Conservation (phyloP, 2,329 filamentous ascomycete species). For the Aspergillus fructus region DNA sequence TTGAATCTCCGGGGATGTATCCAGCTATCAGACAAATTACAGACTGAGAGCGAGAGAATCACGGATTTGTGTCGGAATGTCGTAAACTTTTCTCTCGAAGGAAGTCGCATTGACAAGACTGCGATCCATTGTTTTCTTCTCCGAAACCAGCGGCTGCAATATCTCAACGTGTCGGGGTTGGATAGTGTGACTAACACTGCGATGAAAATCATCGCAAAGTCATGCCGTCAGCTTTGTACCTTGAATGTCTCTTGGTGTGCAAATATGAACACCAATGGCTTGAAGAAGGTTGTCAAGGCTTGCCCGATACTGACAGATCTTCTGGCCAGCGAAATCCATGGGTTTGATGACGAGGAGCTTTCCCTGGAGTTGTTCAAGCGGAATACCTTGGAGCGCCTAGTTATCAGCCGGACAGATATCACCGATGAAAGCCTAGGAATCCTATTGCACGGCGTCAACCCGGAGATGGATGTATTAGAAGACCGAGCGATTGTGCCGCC, state of each 20-base stretch:
- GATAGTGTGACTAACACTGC: constrained; percentile 73
- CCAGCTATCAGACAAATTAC: constrained; percentile 80
- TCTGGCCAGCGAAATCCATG: constrained; percentile 75
- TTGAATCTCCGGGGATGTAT: constrained; percentile 89
- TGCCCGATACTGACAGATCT: constrained; percentile 77
- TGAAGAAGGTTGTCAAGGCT: constrained; percentile 69
- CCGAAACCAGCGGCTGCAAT: constrained; percentile 73
- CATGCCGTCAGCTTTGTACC: constrained; percentile 76
- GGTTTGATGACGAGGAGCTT: constrained; percentile 73
- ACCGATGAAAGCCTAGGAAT: constrained; percentile 70
- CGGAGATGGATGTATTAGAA: constrained; percentile 78
- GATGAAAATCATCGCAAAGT: constrained; percentile 79
- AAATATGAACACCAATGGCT: constrained; percentile 74
- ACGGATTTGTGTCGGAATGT: constrained; percentile 85
- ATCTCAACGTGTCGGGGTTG: constrained; percentile 83
- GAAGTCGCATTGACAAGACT: constrained; percentile 78
- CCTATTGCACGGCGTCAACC: constrained; percentile 73
- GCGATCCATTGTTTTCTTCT: constrained; percentile 76
- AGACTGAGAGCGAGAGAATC: constrained; percentile 64
- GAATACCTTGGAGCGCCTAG: constrained; percentile 79
- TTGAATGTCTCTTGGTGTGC: constrained; percentile 94
- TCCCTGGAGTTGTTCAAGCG: constrained; percentile 73
- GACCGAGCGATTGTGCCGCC: constrained; percentile 72
- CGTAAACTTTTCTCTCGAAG: constrained; percentile 83
- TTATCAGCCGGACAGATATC: constrained; percentile 74